Conservation (phyloP, 208 protist genomes). For the Trypanosoma theileri region DNA sequence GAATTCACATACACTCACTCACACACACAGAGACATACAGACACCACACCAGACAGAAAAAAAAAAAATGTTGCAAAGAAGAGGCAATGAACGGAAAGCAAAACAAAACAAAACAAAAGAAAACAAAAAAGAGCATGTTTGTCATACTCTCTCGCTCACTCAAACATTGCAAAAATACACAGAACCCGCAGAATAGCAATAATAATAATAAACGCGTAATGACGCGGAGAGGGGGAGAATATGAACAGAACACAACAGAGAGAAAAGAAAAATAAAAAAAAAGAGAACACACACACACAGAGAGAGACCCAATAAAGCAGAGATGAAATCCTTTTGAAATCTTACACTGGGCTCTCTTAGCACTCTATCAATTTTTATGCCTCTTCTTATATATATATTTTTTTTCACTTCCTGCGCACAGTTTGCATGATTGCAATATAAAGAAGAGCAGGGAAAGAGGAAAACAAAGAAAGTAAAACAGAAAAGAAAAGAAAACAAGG, state of each 20-base stretch:
- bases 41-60: background rate
- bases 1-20: background rate
- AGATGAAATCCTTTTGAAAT: background rate
- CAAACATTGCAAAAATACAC: too few relatives aligned
- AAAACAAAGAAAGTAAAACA: too few relatives aligned
- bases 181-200: background rate
- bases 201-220: conserved; percentile 6
- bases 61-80: conserved; percentile 16
- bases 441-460: too few relatives aligned
- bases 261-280: conserved; percentile 1
- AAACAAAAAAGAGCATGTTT: background rate
- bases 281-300: background rate
- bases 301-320: background rate
- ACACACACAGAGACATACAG: background rate
- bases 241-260: background rate
- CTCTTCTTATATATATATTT: too few relatives aligned
- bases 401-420: too few relatives aligned
- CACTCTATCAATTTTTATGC: too few relatives aligned
- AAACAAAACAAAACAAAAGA: conserved; percentile 8
- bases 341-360: too few relatives aligned
- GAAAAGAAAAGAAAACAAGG: too few relatives aligned
- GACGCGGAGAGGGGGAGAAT: background rate
- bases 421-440: too few relatives aligned
- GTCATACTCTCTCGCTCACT: too few relatives aligned
- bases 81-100: conserved; percentile 12